Conservation (phyloP, 2,329 filamentous ascomycete species). For the Fusarium verrucosum region DNA sequence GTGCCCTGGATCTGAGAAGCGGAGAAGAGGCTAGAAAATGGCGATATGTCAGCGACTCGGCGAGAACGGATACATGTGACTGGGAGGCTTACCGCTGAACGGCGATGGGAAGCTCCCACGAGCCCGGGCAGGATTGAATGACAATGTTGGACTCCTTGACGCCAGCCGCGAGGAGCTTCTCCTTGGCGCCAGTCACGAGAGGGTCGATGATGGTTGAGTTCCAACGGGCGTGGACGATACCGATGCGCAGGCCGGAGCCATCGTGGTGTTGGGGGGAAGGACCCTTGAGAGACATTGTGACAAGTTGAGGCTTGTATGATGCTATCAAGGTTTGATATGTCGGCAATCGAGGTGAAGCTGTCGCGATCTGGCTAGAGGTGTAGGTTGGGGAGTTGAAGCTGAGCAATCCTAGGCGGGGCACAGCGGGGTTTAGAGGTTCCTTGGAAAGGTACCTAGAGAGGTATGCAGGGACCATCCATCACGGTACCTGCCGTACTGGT, state of each 20-base stretch:
- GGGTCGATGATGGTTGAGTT: conserved; percentile 88
- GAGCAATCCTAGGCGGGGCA: conserved; percentile 37
- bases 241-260: conserved; percentile 82
- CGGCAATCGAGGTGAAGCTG: conserved; percentile 6
- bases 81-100: conserved; percentile 73
- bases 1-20: conserved; percentile 87
- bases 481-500: conserved; percentile 32
- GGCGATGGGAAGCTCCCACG: conserved; percentile 93
- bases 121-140: conserved; percentile 88
- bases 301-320: not conserved
- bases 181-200: conserved; percentile 81
- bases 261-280: conserved; percentile 67
- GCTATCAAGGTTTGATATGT: conserved; percentile 16
- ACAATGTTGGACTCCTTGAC: conserved; percentile 90
- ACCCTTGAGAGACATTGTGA: conserved; percentile 59
- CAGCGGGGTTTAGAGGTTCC: conserved; percentile 39
- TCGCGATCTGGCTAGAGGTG: conserved; percentile 11
- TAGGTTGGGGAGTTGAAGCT: conserved; percentile 17
- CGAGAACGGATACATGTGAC: conserved; percentile 2
- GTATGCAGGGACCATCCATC: conserved; percentile 40
- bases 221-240: conserved; percentile 96
- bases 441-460: not conserved
- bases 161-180: conserved; percentile 78
- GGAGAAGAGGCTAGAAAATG: conserved; percentile 72
- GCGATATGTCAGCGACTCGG: conserved; percentile 23